Percentiles rank a stretch among this genome's conserved stretches.
phyloP scores from a whole-genome alignment of 139 green algal species.

The Chlorella sp. region DNA sequence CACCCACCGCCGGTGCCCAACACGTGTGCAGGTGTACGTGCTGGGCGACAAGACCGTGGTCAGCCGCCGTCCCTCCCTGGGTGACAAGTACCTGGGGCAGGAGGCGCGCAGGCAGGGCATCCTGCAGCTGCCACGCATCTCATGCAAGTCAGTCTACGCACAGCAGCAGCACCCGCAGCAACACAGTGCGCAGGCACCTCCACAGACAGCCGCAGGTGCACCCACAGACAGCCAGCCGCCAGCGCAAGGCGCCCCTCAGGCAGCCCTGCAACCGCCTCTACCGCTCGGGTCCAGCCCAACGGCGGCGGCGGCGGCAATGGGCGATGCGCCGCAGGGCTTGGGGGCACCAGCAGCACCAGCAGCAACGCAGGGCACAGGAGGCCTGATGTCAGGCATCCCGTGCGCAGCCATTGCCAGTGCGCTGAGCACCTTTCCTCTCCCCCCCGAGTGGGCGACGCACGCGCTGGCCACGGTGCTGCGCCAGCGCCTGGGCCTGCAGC shows the following conservation, averaged over 20 bases:
- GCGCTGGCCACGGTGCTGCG: constrained; percentile 51
- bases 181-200: no score
- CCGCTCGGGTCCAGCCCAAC: no score
- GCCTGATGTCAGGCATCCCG: not conserved
- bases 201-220: not conserved
- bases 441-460: constrained; percentile 66
- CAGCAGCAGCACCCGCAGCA: not conserved
- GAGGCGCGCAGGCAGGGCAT: constrained; percentile 23
- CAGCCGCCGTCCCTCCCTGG: constrained; percentile 37
- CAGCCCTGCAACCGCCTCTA: not conserved
- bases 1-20: no score
- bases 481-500: constrained; percentile 48
- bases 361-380: no score
- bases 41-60: constrained; percentile 41
- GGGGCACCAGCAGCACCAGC: no score
- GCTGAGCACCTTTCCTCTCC: constrained; percentile 1
- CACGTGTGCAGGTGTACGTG: constrained; percentile 63
- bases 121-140: constrained; percentile 44
- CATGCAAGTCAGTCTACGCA: constrained; percentile 30
- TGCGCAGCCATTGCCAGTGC: not conserved
- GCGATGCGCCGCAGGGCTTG: not conserved
- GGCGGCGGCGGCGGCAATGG: not conserved
- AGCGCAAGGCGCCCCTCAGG: not conserved
- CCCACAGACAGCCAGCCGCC: not conserved
- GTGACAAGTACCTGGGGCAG: constrained; percentile 33